phyloP scores from a whole-genome alignment of 352 stramenopile genomes.

The Pythium phragmitis region DNA sequence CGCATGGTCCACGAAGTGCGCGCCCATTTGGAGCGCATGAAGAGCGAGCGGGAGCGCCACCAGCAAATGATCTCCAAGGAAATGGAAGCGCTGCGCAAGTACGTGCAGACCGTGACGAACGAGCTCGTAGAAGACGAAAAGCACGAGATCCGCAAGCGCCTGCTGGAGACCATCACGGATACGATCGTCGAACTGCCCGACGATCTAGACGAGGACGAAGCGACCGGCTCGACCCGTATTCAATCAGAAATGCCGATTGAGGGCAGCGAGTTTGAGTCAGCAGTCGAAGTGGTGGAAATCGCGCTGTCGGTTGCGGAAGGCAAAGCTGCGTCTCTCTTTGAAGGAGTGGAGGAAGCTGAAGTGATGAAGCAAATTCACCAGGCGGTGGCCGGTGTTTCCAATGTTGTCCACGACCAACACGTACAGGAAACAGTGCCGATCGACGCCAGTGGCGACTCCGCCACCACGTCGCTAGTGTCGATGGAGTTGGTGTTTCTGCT shows the following conservation, averaged over 20 bases:
- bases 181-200: slow-evolving; percentile 12
- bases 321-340: slow-evolving; percentile 1
- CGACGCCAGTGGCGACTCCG: not conserved
- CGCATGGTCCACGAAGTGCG: slow-evolving; percentile 51
- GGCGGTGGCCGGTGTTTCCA: not conserved
- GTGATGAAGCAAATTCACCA: slow-evolving; percentile 13
- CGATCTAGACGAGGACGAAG: not conserved
- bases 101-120: slow-evolving; percentile 49
- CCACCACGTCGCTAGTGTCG: slow-evolving; percentile 34
- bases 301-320: not conserved
- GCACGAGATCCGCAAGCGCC: slow-evolving; percentile 38
- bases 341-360: slow-evolving; percentile 1
- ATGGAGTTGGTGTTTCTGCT: slow-evolving; percentile 44
- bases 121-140: slow-evolving; percentile 61
- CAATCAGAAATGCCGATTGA: not conserved
- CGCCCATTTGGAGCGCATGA: slow-evolving; percentile 45
- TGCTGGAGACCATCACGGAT: slow-evolving; percentile 34
- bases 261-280: not conserved
- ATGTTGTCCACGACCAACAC: not conserved
- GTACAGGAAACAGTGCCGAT: not conserved
- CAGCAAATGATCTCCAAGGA: slow-evolving; percentile 61
- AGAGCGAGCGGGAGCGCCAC: slow-evolving; percentile 48
- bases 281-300: slow-evolving; percentile 1
- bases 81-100: slow-evolving; percentile 56
- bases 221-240: not conserved